Conservation (phyloP, 345 rosid genomes). For the Abelmoschus esculentus region DNA sequence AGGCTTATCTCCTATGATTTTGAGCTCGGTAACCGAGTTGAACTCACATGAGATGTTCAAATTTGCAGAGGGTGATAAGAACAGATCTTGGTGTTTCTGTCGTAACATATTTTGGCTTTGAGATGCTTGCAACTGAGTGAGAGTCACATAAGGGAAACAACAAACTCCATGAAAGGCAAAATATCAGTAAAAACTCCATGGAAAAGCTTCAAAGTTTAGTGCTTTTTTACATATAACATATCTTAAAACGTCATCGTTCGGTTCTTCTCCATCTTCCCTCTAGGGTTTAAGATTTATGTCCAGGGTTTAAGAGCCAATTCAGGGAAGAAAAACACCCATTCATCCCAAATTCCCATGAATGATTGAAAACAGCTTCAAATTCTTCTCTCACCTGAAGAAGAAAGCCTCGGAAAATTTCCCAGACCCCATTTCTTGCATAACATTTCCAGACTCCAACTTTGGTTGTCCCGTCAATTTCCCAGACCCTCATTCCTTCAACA, state of each 20-base stretch:
- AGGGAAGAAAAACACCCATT: not conserved
- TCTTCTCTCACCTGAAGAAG: not conserved
- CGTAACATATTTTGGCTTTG: no score
- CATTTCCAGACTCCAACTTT: not conserved
- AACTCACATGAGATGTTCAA: no score
- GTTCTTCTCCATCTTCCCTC: not conserved
- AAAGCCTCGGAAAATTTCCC: not conserved
- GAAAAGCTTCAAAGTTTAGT: no score
- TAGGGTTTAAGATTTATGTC: not conserved
- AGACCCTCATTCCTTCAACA: conserved; percentile 26
- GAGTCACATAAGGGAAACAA: no score
- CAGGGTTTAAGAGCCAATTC: conserved; percentile 1
- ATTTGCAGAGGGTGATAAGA: no score
- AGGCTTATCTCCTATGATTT: no score
- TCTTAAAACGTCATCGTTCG: not conserved
- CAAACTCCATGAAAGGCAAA: no score
- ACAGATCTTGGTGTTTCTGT: no score
- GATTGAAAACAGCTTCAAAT: conserved; percentile 10
- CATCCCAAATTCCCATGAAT: conserved; percentile 6
- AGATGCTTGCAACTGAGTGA: no score
- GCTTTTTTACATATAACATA: no score
- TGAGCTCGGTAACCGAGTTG: no score
- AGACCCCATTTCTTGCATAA: not conserved
- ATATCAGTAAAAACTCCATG: no score
- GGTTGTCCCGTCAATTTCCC: conserved; percentile 14